A percentile compares a stretch with the other conserved stretches of the same genome.
Conservation (phyloP, 371 early-diverging fungal species). For the Syncephalis plumigaleata region DNA sequence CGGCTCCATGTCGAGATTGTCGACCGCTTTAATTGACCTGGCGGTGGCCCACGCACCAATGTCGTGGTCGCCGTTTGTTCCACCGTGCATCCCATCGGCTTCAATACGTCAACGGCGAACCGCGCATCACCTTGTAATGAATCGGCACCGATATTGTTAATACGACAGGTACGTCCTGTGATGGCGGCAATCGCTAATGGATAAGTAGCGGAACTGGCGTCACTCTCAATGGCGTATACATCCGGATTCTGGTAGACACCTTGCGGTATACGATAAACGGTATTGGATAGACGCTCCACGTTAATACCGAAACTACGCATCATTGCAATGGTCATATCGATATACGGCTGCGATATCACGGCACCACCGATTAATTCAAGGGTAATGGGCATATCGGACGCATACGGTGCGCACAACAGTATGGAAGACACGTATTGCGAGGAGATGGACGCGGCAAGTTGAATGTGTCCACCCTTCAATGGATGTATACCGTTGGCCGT, state of each 20-base stretch:
- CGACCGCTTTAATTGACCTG: constrained; percentile 55
- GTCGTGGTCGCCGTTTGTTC: constrained; percentile 73
- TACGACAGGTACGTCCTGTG: constrained; percentile 73
- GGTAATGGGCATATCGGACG: constrained; percentile 45
- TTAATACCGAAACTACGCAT: constrained; percentile 85
- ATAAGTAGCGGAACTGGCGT: constrained; percentile 94
- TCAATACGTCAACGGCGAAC: constrained; percentile 81
- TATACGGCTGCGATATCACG: constrained; percentile 94
- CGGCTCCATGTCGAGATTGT: constrained; percentile 86
- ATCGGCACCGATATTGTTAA: constrained; percentile 75
- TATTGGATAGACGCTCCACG: constrained; percentile 55
- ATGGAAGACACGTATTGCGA: constrained; percentile 97
- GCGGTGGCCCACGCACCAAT: constrained; percentile 77
- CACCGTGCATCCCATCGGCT: constrained; percentile 84
- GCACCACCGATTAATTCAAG: constrained; percentile 76
- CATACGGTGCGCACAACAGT: constrained; percentile 89
- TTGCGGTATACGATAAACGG: constrained; percentile 67
- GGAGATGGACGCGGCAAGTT: constrained; percentile 80
- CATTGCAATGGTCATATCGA: constrained; percentile 97
- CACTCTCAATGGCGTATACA: constrained; percentile 80
- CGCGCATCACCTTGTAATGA: constrained; percentile 86
- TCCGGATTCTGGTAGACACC: constrained; percentile 64
- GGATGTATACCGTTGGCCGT: too few relatives aligned
- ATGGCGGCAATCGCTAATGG: constrained; percentile 95
- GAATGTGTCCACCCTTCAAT: constrained; percentile 75